phyloP scores from a whole-genome alignment of 805 yeast species.

The Zygotorulaspora florentina region DNA sequence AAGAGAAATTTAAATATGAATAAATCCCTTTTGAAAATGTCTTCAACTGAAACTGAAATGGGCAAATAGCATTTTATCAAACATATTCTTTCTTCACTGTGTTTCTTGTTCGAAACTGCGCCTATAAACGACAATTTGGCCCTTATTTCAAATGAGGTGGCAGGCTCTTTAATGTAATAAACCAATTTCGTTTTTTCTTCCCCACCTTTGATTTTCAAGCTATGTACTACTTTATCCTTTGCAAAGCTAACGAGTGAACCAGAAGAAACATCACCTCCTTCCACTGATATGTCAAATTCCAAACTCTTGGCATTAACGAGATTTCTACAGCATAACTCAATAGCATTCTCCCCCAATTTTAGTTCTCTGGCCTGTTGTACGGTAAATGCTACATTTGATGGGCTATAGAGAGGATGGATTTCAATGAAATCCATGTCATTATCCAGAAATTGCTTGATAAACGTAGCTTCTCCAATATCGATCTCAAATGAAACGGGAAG shows the following conservation, averaged over 20 bases:
- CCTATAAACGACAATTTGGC: conserved; percentile 14
- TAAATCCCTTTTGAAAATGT: conserved; percentile 26
- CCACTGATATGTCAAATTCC: conserved; percentile 7
- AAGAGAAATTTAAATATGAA: conserved; percentile 31
- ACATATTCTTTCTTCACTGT: conserved; percentile 16
- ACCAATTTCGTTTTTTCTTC: conserved; percentile 7
- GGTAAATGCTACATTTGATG: conserved; percentile 17
- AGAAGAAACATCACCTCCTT: conserved; percentile 2
- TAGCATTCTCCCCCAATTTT: conserved; percentile 19
- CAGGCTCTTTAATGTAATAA: conserved; percentile 18
- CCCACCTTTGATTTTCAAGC: conserved; percentile 3
- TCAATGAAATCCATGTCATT: conserved; percentile 4
- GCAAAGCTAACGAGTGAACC: conserved; percentile 11
- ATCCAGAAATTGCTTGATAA: conserved; percentile 23
- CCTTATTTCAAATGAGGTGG: conserved; percentile 18
- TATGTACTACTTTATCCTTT: conserved; percentile 3
- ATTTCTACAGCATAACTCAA: conserved; percentile 17
- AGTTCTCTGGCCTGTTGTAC: conserved; percentile 17
- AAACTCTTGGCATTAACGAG: conserved; percentile 4
- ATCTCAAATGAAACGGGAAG: conserved; percentile 22
- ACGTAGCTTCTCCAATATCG: conserved; percentile 25
- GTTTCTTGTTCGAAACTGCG: conserved; percentile 6
- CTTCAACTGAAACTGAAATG: conserved; percentile 33
- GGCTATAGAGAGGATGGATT: conserved; percentile 19
- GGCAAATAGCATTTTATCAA: conserved; percentile 24